Percentiles rank a stretch among this genome's conserved stretches.
Evolutionary conservation across 106 monocot species (phyloP).

Genomic region (Agapanthus africanus): DNA sequence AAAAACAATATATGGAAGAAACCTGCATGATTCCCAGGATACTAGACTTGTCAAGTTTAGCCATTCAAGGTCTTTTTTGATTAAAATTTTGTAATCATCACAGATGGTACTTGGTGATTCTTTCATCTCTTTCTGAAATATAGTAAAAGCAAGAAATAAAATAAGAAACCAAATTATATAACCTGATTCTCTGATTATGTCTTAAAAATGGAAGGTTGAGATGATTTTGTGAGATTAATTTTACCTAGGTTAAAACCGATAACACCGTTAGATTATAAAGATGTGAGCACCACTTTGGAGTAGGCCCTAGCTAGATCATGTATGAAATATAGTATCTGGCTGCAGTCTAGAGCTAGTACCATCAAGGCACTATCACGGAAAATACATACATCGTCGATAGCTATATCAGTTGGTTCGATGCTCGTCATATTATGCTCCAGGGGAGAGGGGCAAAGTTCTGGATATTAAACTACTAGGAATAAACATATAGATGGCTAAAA

Average conservation of each 20-base stretch:
- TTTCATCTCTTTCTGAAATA: too few species aligned
- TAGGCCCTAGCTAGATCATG: constrained; percentile 84
- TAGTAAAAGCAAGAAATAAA: too few species aligned
- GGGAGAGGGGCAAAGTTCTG: background rate
- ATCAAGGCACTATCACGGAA: constrained; percentile 80
- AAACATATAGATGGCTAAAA: constrained; percentile 4
- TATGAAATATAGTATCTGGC: constrained; percentile 83
- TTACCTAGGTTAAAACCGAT: constrained; percentile 1
- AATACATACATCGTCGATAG: constrained; percentile 79
- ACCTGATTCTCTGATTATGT: background rate
- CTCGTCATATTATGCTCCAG: constrained; percentile 81
- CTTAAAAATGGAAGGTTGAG: background rate
- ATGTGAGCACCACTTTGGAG: constrained; percentile 87
- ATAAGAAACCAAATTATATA: too few species aligned
- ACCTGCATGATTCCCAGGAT: too few species aligned
- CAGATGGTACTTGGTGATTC: constrained; percentile 44
- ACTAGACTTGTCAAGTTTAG: too few species aligned
- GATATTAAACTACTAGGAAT: background rate
- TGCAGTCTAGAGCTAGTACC: constrained; percentile 68
- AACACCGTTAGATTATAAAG: constrained; percentile 78
- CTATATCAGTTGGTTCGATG: constrained; percentile 65
- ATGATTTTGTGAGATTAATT: background rate
- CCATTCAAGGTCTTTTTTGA: too few species aligned
- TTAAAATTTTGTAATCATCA: too few species aligned
- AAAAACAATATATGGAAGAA: too few species aligned